Evolutionary conservation across 352 stramenopile species (phyloP).

Genomic region (Phytophthora citricola): DNA sequence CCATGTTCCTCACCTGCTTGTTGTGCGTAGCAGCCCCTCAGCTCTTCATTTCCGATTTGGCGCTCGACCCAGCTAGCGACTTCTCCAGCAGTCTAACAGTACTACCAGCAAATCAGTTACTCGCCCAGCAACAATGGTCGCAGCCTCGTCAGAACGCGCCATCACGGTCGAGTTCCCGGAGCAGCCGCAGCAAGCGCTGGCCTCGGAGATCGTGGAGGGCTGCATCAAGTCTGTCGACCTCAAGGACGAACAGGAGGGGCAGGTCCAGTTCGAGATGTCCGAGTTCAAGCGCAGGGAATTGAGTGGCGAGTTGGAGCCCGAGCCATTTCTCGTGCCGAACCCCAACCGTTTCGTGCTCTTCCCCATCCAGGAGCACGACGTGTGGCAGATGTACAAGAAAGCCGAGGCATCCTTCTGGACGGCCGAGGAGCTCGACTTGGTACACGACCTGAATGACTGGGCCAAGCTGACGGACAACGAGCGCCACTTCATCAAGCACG

Average conservation of each 20-base stretch:
- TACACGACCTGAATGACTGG: constrained; percentile 97
- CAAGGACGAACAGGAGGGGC: constrained; percentile 26
- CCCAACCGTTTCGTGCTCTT: constrained; percentile 97
- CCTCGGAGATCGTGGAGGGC: constrained; percentile 20
- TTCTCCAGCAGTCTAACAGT: constrained; percentile 1
- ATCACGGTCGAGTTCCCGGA: constrained; percentile 19
- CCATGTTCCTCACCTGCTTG: not conserved
- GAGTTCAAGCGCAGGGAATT: constrained; percentile 90
- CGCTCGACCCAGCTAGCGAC: constrained; percentile 23
- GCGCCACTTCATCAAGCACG: constrained; percentile 97
- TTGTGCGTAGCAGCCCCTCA: not conserved
- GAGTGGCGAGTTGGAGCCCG: constrained; percentile 78
- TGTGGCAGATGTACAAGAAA: constrained; percentile 99
- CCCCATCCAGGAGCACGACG: constrained; percentile 96
- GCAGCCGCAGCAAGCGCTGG: constrained; percentile 34
- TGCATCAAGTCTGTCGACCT: constrained; percentile 22
- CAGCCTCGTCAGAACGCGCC: constrained; percentile 31
- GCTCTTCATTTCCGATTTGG: constrained; percentile 39
- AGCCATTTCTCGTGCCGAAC: constrained; percentile 96
- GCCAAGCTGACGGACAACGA: constrained; percentile 93
- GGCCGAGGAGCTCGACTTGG: constrained; percentile 97
- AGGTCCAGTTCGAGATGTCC: constrained; percentile 55
- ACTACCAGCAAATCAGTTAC: constrained; percentile 1
- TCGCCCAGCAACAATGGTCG: constrained; percentile 36
- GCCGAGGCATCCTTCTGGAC: constrained; percentile 99